phyloP scores from a whole-genome alignment of 2,329 filamentous ascomycete genomes.

The Parastagonospora avenae region DNA sequence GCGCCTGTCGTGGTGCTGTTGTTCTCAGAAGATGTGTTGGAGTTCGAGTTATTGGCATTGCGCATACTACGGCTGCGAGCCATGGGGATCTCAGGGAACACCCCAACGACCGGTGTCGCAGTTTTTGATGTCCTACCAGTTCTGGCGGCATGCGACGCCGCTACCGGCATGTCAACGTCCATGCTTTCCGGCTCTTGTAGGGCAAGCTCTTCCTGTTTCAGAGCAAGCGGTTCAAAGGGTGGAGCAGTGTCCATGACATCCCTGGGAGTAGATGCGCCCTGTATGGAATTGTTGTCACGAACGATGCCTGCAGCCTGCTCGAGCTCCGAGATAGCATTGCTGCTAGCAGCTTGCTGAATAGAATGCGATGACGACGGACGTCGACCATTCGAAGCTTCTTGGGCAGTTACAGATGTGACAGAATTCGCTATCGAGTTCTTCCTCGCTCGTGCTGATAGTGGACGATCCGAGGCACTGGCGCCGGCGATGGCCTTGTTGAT shows the following conservation, averaged over 20 bases:
- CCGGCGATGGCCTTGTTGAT: slow-evolving; percentile 59
- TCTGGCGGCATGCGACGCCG: slow-evolving; percentile 38
- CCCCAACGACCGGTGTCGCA: slow-evolving; percentile 53
- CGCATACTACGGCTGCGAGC: slow-evolving; percentile 50
- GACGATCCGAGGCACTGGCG: slow-evolving; percentile 54
- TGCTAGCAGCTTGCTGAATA: slow-evolving; percentile 30
- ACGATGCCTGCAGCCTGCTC: slow-evolving; percentile 38
- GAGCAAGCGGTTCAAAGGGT: slow-evolving; percentile 55
- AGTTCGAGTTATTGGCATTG: slow-evolving; percentile 44
- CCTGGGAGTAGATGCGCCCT: slow-evolving; percentile 37
- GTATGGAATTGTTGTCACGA: slow-evolving; percentile 29
- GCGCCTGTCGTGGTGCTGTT: slow-evolving; percentile 42
- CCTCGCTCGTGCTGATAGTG: slow-evolving; percentile 72
- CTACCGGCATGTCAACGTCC: slow-evolving; percentile 38
- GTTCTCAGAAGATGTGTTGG: slow-evolving; percentile 47
- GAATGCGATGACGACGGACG: slow-evolving; percentile 47
- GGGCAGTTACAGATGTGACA: slow-evolving; percentile 53
- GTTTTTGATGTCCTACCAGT: slow-evolving; percentile 54
- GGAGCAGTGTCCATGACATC: slow-evolving; percentile 30
- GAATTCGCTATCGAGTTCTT: slow-evolving; percentile 66
- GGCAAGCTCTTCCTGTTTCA: slow-evolving; percentile 59
- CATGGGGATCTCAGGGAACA: slow-evolving; percentile 51
- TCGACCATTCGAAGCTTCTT: slow-evolving; percentile 48
- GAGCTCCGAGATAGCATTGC: slow-evolving; percentile 37
- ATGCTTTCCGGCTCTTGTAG: slow-evolving; percentile 49